These are phyloP conservation scores for Clausena lansium DNA, from an alignment of 345 rosid genomes.

Conservation along the genomic window DNA sequence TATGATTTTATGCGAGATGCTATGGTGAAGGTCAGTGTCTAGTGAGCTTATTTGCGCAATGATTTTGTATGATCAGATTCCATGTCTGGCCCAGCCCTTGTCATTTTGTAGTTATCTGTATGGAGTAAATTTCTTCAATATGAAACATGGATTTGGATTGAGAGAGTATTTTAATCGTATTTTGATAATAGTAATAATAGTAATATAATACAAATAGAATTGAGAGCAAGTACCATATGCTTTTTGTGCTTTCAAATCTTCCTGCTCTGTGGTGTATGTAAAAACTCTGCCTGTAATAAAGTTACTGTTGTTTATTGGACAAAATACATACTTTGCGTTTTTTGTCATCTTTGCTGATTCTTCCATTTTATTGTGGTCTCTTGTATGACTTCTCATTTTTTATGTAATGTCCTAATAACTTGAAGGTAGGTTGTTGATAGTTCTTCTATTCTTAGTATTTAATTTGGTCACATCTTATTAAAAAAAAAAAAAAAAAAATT, in stretches of 20 bases:
- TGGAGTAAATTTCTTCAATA: neutral
- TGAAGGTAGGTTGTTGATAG: too few species aligned
- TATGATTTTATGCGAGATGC: slow-evolving; percentile 95
- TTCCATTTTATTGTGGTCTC: neutral
- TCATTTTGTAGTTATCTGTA: neutral
- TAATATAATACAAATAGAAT: neutral
- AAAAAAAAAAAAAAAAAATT: too few species aligned
- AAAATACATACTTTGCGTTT: neutral
- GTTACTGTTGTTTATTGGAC: neutral
- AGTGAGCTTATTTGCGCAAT: neutral
- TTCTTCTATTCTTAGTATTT: neutral
- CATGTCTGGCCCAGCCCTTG: neutral
- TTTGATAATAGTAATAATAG: neutral
- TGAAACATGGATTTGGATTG: neutral
- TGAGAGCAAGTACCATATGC: neutral
- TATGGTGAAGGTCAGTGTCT: slow-evolving; percentile 86
- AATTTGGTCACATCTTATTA: neutral
- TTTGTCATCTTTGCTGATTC: neutral
- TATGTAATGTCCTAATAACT: neutral
- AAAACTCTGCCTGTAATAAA: neutral
- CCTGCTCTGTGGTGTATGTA: neutral
- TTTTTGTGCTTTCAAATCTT: neutral
- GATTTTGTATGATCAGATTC: slow-evolving; percentile 9
- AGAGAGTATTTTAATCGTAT: neutral
- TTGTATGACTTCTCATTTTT: neutral